Evolutionary conservation across 129 eudicot genomes (phyloP).

Genomic region (Artemisia tridentata): DNA sequence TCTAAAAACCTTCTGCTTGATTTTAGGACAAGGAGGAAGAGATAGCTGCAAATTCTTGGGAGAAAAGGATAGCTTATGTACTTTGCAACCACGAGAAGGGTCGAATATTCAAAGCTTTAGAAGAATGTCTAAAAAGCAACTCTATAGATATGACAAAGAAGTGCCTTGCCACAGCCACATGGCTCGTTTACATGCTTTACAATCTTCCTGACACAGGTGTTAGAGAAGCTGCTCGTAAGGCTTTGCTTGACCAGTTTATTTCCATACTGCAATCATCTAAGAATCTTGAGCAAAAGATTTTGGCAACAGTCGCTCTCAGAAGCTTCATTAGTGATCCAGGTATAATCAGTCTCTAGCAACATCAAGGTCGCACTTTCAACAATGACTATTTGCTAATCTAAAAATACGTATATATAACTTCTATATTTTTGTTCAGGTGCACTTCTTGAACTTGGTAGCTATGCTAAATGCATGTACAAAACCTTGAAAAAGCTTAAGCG

Average conservation of each 20-base stretch:
- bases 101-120: conserved; percentile 53
- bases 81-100: conserved; percentile 80
- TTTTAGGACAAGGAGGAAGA: conserved; percentile 59
- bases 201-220: conserved; percentile 58
- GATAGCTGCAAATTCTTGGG: conserved; percentile 59
- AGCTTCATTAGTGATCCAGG: conserved; percentile 71
- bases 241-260: conserved; percentile 61
- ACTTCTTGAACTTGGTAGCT: conserved; percentile 52
- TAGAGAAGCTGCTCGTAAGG: conserved; percentile 61
- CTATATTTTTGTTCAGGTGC: conserved; percentile 42
- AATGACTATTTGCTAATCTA: neutral
- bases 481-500: conserved; percentile 62
- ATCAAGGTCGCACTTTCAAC: neutral
- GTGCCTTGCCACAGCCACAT: conserved; percentile 56
- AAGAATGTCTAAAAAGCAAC: conserved; percentile 61
- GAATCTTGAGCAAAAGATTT: conserved; percentile 68
- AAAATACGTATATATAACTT: conserved; percentile 16
- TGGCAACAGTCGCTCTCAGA: conserved; percentile 72
- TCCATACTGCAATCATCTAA: conserved; percentile 66
- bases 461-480: conserved; percentile 68
- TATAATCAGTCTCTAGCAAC: conserved; percentile 10
- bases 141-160: conserved; percentile 64
- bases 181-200: conserved; percentile 80
- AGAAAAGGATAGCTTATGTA: conserved; percentile 68
- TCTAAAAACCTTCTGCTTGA: neutral